A percentile compares a stretch with the other conserved stretches of the same genome.
These are phyloP conservation scores for Bipolaris zeicola DNA, from an alignment of 2,329 filamentous ascomycete genomes.

Conservation along the genomic window DNA sequence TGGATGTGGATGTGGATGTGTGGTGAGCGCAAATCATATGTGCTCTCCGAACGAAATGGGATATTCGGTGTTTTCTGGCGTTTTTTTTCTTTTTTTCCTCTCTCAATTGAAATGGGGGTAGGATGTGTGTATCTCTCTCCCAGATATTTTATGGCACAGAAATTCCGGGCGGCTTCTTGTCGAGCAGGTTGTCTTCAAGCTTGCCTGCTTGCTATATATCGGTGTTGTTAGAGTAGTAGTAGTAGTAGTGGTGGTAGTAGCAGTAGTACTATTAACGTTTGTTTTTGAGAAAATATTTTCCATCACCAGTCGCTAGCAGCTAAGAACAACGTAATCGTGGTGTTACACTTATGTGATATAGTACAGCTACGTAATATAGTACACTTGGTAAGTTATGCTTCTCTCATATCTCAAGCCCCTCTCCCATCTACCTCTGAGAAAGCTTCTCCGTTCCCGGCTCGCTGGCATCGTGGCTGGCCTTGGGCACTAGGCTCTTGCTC, in stretches of 20 bases:
- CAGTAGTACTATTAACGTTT: not conserved
- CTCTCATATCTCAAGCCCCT: not conserved
- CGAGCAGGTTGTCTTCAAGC: not conserved
- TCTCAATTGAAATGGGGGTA: not conserved
- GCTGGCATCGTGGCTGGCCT: slow-evolving; percentile 56
- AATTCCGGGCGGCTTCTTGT: not conserved
- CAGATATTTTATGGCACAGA: not conserved
- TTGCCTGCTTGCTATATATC: too few species aligned
- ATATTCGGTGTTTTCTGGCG: not conserved
- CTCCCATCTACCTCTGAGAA: slow-evolving; percentile 1
- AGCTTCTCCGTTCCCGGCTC: slow-evolving; percentile 5
- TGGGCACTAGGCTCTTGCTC: slow-evolving; percentile 55
- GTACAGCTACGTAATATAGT: slow-evolving; percentile 10
- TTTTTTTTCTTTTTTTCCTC: not conserved
- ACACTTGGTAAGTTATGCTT: slow-evolving; percentile 2
- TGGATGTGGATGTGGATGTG: not conserved
- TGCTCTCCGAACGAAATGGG: not conserved
- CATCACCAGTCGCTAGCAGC: not conserved
- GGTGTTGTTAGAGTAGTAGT: not conserved
- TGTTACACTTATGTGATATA: not conserved
- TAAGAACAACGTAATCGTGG: not conserved
- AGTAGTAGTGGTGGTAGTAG: not conserved
- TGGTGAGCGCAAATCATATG: too few species aligned
- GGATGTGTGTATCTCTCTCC: not conserved
- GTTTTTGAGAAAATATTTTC: not conserved